These are phyloP conservation scores for Alternaria hordeiaustralica DNA, from an alignment of 2,329 filamentous ascomycete species.

Conservation along the genomic window DNA sequence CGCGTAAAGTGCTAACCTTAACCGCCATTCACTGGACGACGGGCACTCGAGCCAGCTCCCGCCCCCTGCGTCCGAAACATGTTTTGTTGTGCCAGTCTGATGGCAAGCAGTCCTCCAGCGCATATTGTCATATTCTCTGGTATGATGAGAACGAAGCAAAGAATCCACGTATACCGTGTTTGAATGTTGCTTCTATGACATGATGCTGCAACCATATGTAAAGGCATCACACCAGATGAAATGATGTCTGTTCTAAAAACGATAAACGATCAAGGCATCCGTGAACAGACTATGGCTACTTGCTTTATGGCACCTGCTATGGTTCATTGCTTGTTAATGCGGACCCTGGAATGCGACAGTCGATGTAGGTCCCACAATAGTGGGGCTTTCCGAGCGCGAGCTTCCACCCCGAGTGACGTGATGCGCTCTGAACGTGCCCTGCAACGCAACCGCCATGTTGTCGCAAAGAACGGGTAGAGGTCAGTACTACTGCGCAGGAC, in stretches of 20 bases:
- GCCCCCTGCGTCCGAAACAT: not conserved
- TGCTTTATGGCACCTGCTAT: not conserved
- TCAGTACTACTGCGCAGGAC: too few relatives aligned
- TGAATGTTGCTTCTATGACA: not conserved
- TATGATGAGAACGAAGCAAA: not conserved
- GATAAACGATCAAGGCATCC: not conserved
- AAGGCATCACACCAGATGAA: not conserved
- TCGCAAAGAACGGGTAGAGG: constrained; percentile 30
- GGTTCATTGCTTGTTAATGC: not conserved
- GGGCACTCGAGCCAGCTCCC: constrained; percentile 6
- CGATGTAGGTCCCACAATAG: constrained; percentile 10
- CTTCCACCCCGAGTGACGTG: constrained; percentile 4
- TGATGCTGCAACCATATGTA: not conserved
- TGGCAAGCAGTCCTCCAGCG: not conserved
- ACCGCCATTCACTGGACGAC: constrained; percentile 14
- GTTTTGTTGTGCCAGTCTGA: not conserved
- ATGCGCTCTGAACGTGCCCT: not conserved
- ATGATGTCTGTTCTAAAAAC: not conserved
- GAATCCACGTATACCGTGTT: not conserved
- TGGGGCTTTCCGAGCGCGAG: constrained; percentile 13
- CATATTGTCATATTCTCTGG: not conserved
- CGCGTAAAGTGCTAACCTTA: constrained; percentile 23
- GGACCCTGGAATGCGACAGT: constrained; percentile 6
- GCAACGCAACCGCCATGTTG: constrained; percentile 2
- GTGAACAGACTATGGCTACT: not conserved